A percentile compares a stretch with the other conserved stretches of the same genome.
Conservation (phyloP, 306 rosid genomes). For the Lathyrus sativus region DNA sequence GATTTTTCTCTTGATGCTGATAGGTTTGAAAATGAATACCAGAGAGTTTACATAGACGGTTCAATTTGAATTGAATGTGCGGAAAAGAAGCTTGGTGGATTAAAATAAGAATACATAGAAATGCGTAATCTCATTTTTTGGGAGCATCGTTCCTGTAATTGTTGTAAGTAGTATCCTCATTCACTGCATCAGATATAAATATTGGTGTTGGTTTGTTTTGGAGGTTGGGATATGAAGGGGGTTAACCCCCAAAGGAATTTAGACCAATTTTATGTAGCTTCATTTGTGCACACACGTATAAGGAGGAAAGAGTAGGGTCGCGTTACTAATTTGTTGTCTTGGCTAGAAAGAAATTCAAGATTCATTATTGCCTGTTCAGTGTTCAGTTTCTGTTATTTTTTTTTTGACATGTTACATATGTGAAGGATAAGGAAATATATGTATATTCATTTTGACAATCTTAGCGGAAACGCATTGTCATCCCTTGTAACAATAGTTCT, state of each 20-base stretch:
- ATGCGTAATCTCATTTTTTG: conserved; percentile 41
- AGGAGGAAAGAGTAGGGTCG: conserved; percentile 47
- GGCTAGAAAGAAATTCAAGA: conserved; percentile 49
- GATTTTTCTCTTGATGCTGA: conserved; percentile 33
- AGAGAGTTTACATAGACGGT: conserved; percentile 40
- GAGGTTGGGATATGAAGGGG: conserved; percentile 42
- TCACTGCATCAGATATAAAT: conserved; percentile 41
- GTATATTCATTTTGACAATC: conserved; percentile 53
- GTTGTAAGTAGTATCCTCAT: conserved; percentile 33
- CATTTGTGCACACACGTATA: conserved; percentile 46
- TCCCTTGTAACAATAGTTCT: conserved; percentile 39
- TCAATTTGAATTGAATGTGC: conserved; percentile 50
- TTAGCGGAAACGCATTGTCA: conserved; percentile 36
- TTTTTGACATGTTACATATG: conserved; percentile 44
- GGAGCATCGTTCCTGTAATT: conserved; percentile 42
- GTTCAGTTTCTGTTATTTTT: conserved; percentile 41
- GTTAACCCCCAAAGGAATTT: conserved; percentile 42
- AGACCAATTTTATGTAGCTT: conserved; percentile 44
- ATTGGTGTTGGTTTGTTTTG: conserved; percentile 37
- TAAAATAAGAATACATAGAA: conserved; percentile 49
- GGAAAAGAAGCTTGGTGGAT: conserved; percentile 42
- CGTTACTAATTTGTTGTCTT: conserved; percentile 44
- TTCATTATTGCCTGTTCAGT: conserved; percentile 33
- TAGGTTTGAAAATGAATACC: conserved; percentile 54
- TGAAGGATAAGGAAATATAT: conserved; percentile 43